Conservation (phyloP, 139 green algal species). For the Dunaliella sp. region DNA sequence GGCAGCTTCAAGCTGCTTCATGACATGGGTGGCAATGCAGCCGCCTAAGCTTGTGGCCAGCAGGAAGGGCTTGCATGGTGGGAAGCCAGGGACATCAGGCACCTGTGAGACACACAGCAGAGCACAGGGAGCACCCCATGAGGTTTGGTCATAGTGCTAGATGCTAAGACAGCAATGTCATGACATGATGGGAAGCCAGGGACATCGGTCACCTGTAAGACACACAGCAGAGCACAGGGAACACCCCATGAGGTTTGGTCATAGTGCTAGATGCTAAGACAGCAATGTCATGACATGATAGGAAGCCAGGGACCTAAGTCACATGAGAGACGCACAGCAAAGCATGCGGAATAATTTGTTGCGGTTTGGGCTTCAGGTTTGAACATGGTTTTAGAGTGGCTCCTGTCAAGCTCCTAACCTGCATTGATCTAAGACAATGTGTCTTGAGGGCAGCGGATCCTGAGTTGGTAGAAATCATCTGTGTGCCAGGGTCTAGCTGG, state of each 20-base stretch:
- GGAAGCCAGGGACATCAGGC: constrained; percentile 16
- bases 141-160: too few relatives aligned
- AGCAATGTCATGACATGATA: too few relatives aligned
- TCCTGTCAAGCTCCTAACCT: too few relatives aligned
- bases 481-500: too few relatives aligned
- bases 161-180: too few relatives aligned
- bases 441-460: too few relatives aligned
- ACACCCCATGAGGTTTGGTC: too few relatives aligned
- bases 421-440: too few relatives aligned
- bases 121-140: not conserved
- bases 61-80: constrained; percentile 5
- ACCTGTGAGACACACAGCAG: not conserved
- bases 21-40: constrained; percentile 23
- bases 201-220: not conserved
- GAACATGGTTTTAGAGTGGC: too few relatives aligned
- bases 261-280: too few relatives aligned
- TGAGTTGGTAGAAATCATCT: too few relatives aligned
- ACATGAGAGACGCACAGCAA: not conserved
- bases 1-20: not conserved
- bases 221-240: not conserved
- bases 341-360: not conserved
- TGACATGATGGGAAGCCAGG: constrained; percentile 12
- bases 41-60: constrained; percentile 26
- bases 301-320: constrained; percentile 15
- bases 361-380: too few relatives aligned